Evolutionary conservation across 305 asterid genomes (phyloP).

Genomic region (Solanum chacoense): DNA sequence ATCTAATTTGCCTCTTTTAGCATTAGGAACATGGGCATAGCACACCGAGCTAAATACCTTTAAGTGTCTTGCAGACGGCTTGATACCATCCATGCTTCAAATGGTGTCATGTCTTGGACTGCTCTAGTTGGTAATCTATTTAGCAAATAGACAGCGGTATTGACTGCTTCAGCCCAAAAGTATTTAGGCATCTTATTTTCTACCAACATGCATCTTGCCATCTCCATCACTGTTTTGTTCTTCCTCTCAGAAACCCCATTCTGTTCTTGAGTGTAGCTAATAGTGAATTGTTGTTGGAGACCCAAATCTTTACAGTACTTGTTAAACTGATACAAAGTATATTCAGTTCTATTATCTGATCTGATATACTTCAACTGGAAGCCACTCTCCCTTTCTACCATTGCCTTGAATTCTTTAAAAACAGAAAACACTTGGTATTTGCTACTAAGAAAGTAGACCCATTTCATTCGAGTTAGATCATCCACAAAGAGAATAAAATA

Average conservation of each 20-base stretch:
- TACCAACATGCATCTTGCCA: not conserved
- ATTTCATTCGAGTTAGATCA: not conserved
- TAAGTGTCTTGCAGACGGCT: not conserved
- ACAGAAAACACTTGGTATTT: not conserved
- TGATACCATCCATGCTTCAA: not conserved
- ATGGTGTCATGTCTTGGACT: not conserved
- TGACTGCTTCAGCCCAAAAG: not conserved
- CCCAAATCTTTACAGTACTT: not conserved
- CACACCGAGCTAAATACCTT: not conserved
- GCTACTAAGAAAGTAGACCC: not conserved
- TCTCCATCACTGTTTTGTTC: not conserved
- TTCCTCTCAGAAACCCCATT: not conserved
- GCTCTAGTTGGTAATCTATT: not conserved
- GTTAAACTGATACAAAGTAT: not conserved
- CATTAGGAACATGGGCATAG: not conserved
- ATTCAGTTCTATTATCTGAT: not conserved
- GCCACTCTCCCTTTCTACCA: not conserved
- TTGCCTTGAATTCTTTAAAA: not conserved
- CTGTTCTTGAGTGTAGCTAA: not conserved
- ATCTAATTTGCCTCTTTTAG: not conserved
- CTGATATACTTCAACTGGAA: not conserved
- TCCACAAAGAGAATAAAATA: not conserved
- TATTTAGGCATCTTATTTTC: not conserved
- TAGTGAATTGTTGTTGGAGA: not conserved
- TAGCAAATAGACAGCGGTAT: not conserved